These are phyloP conservation scores for Thalia dealbata DNA, from an alignment of 176 grass and related monocot species.

Conservation along the genomic window DNA sequence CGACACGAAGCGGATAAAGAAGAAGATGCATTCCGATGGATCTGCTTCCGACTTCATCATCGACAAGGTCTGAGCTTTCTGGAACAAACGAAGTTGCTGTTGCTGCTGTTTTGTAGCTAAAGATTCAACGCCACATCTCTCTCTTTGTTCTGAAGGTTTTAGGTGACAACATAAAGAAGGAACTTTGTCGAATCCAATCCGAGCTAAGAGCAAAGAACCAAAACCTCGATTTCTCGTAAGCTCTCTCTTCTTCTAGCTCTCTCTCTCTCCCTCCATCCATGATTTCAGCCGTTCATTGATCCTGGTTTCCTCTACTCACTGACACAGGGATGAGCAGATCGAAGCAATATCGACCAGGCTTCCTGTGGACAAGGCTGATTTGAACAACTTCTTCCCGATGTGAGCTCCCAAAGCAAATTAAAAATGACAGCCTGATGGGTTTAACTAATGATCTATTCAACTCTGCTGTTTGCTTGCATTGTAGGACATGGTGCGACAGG, in stretches of 20 bases:
- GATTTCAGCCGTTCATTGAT: not conserved
- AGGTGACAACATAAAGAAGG: slow-evolving; percentile 74
- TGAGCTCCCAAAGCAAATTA: slow-evolving; percentile 14
- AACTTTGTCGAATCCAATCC: slow-evolving; percentile 76
- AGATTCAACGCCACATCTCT: not conserved
- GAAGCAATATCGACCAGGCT: slow-evolving; percentile 77
- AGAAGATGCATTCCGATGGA: slow-evolving; percentile 20
- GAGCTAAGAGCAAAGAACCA: slow-evolving; percentile 53
- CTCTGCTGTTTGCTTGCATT: not conserved
- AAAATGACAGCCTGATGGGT: not conserved
- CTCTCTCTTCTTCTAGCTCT: not conserved
- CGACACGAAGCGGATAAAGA: slow-evolving; percentile 51
- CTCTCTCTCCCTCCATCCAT: not conserved
- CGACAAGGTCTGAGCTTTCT: slow-evolving; percentile 36
- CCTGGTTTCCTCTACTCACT: not conserved
- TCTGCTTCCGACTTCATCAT: slow-evolving; percentile 37
- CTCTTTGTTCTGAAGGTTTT: slow-evolving; percentile 50
- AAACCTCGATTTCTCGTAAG: slow-evolving; percentile 68
- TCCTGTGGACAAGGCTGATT: slow-evolving; percentile 62
- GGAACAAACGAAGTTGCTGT: not conserved
- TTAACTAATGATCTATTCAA: not conserved
- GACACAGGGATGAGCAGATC: slow-evolving; percentile 53
- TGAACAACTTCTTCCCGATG: slow-evolving; percentile 82
- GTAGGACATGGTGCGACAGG: slow-evolving; percentile 69
- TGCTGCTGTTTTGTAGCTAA: not conserved